Percentiles rank a stretch among this genome's conserved stretches.
Evolutionary conservation across 129 eudicot species (phyloP).

Genomic region (Artemisia argyi): DNA sequence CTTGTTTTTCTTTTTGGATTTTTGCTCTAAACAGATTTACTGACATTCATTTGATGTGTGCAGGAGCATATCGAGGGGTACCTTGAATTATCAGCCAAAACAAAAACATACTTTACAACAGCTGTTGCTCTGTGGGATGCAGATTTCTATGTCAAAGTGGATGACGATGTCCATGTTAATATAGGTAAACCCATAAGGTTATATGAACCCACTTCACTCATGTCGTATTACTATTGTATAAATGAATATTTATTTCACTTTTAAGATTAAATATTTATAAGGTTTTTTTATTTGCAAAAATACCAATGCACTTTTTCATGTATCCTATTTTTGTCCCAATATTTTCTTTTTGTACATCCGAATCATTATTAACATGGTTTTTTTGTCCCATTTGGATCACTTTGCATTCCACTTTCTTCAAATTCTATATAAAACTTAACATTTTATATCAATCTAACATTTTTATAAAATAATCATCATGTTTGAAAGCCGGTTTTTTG

Average conservation of each 20-base stretch:
- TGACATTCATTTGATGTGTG: constrained; percentile 11
- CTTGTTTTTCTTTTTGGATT: neutral
- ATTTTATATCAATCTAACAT: no score
- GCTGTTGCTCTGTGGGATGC: constrained; percentile 95
- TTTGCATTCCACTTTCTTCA: no score
- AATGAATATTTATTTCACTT: no score
- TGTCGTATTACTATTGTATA: neutral
- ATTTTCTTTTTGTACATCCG: no score
- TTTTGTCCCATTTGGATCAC: neutral
- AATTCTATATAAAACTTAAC: no score
- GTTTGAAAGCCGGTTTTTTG: no score
- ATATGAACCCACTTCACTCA: neutral
- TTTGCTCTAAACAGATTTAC: neutral
- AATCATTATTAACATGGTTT: neutral
- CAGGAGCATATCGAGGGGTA: constrained; percentile 95
- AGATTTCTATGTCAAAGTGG: constrained; percentile 90
- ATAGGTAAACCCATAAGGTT: constrained; percentile 55
- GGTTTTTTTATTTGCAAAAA: no score
- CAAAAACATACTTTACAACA: constrained; percentile 77
- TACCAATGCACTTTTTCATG: no score
- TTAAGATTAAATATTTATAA: no score
- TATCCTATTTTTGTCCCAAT: no score
- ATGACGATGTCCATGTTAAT: constrained; percentile 91
- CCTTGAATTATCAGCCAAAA: constrained; percentile 86
- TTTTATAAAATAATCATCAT: no score